A percentile compares a stretch with the other conserved stretches of the same genome.
These are phyloP conservation scores for Irineochytrium annulatum DNA, from an alignment of 192 early-diverging fungal species.

Conservation along the genomic window DNA sequence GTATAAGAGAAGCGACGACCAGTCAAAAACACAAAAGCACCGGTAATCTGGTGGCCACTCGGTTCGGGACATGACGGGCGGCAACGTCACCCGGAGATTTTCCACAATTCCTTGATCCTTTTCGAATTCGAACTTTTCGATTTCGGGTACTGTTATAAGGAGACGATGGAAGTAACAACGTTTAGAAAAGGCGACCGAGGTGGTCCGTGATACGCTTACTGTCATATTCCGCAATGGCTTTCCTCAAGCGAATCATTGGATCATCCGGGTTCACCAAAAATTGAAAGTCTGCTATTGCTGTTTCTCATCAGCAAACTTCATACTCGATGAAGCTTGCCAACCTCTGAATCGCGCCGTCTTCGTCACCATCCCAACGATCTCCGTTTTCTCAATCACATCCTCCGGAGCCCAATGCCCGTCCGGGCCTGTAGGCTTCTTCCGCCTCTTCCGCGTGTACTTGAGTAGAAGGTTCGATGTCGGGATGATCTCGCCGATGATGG, in stretches of 20 bases:
- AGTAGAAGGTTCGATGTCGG: conserved; percentile 53
- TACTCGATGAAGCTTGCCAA: too few species aligned
- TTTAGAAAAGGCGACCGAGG: neutral
- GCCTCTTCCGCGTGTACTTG: conserved; percentile 50
- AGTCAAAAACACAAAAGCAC: conserved; percentile 24
- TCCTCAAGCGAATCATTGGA: conserved; percentile 40
- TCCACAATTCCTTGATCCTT: conserved; percentile 27
- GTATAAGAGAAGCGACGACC: neutral
- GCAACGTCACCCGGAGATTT: conserved; percentile 48
- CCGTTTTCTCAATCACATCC: conserved; percentile 23
- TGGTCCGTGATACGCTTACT: conserved; percentile 21
- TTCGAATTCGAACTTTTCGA: conserved; percentile 35
- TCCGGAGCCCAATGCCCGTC: conserved; percentile 12
- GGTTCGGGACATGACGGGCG: conserved; percentile 50
- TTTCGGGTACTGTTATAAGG: conserved; percentile 33
- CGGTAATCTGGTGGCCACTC: conserved; percentile 54
- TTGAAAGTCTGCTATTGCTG: conserved; percentile 64
- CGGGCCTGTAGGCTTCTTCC: conserved; percentile 6
- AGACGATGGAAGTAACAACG: neutral
- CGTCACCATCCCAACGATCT: conserved; percentile 50
- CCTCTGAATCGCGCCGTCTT: conserved; percentile 65
- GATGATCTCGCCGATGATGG: conserved; percentile 58
- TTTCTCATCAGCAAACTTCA: too few species aligned
- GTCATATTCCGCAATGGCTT: conserved; percentile 41
- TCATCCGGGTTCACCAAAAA: conserved; percentile 42